phyloP scores from a whole-genome alignment of 306 rosid genomes.

The Casuarina cunninghamiana region DNA sequence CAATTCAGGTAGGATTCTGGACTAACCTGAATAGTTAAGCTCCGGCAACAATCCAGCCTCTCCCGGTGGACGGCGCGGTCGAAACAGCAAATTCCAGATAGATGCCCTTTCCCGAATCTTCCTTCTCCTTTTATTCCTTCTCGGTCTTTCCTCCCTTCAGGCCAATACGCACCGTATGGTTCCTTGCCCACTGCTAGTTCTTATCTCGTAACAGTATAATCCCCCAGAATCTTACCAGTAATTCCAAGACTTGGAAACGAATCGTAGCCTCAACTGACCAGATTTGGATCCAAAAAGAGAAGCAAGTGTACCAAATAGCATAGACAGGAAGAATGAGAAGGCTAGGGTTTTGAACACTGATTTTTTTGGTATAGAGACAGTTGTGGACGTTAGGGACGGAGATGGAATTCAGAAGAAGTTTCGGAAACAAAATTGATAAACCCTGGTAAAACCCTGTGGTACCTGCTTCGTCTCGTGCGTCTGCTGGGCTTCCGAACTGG shows the following conservation, averaged over 20 bases:
- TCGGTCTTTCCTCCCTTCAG: too few species aligned
- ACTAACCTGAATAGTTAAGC: too few species aligned
- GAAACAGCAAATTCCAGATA: too few species aligned
- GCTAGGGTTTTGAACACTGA: conserved; percentile 25
- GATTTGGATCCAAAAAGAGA: background rate
- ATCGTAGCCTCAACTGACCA: background rate
- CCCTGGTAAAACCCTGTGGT: conserved; percentile 30
- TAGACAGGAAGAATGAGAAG: background rate
- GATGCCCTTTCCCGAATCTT: too few species aligned
- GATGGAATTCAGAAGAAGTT: conserved; percentile 28
- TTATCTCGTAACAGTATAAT: too few species aligned
- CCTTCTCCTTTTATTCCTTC: too few species aligned
- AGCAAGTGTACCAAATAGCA: background rate
- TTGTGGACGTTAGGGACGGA: conserved; percentile 8
- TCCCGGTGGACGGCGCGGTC: too few species aligned
- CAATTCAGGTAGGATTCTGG: too few species aligned
- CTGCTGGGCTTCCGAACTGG: background rate
- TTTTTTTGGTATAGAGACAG: background rate
- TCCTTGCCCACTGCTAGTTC: too few species aligned
- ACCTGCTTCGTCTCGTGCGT: background rate
- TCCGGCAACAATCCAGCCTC: too few species aligned
- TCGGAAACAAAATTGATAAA: conserved; percentile 11
- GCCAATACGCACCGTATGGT: too few species aligned
- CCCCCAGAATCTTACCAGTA: conserved; percentile 10
- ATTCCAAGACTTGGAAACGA: conserved; percentile 8